Conservation (phyloP, 2,329 filamentous ascomycete genomes). For the Ceratocystis huliohia region DNA sequence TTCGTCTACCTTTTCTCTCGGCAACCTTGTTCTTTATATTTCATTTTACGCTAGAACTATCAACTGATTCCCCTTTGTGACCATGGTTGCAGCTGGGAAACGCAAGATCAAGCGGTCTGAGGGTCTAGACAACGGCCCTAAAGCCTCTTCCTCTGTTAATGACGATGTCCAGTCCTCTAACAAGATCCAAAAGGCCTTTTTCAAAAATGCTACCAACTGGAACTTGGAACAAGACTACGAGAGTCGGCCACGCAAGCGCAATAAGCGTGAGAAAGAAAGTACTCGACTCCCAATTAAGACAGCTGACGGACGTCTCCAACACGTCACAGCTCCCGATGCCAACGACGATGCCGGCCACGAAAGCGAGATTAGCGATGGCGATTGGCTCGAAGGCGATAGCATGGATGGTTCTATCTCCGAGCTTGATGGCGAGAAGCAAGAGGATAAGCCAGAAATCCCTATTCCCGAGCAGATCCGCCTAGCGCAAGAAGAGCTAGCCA, state of each 20-base stretch:
- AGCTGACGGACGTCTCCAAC: constrained; percentile 57
- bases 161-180: constrained; percentile 24
- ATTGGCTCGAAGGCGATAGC: constrained; percentile 47
- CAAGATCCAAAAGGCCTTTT: constrained; percentile 50
- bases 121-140: constrained; percentile 2
- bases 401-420: constrained; percentile 42
- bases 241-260: constrained; percentile 58
- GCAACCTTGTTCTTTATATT: background rate
- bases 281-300: constrained; percentile 79
- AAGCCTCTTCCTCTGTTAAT: background rate
- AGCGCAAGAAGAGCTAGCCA: constrained; percentile 85
- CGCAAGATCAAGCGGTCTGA: constrained; percentile 18
- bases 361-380: constrained; percentile 37
- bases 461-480: constrained; percentile 67
- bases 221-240: constrained; percentile 89
- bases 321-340: constrained; percentile 44
- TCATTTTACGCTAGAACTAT: background rate
- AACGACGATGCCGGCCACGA: constrained; percentile 47
- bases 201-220: constrained; percentile 68
- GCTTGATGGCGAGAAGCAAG: constrained; percentile 37
- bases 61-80: background rate
- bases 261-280: constrained; percentile 60
- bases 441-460: constrained; percentile 48
- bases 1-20: background rate
- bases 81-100: constrained; percentile 13